Evolutionary conservation across 805 yeast genomes (phyloP), one percentile per base, ranked within the genome.

Genomic region (Cyberlindnera xishuangbannaensis): DNA sequence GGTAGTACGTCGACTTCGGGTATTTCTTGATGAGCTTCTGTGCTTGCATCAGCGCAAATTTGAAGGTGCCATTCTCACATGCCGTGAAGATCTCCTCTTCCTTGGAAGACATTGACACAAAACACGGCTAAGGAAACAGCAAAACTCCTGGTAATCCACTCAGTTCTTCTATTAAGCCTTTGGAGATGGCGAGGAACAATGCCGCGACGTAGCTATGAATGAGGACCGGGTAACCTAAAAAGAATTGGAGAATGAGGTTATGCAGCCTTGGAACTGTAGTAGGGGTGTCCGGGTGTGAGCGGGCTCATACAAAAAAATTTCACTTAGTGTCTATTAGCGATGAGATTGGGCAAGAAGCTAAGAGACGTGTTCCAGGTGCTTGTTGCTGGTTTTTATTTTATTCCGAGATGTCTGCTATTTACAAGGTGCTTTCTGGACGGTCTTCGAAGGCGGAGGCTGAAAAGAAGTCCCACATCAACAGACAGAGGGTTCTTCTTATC

Each of bases 401-500:
- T 25, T n/a, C 25, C 14, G 23, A 27, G 18, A 83, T 82, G 90
- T 78, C 87, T 13, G 74, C 88, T 10, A 71, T 83, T 25, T 78
- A 73, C 62, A 83, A 80, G 50, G 82, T 85, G 3, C 59, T 83
- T 29, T 67, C 79, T 15, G 65, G 66, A 4, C 73, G 72, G 18
- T 47, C 54, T 12, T 55, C 53, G 41, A 61, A 57, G 36, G 48
- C 53, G 14, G 49, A 47, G 7, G 48, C 42, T 30, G 63, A 63
- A 38, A 67, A 69, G 37, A 65, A 70, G 47, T 68, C 71, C 43
- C 83, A 76, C 57, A 73, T 75, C 60, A 90, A 90, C 62, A 81
- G 83, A 59, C 97, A 90, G 61, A 72, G 95, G 51, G 85, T 88
- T 25, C 67, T 92, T 40, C 70, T 92, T 39, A 83, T 90, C 51